Evolutionary conservation across 2,329 filamentous ascomycete genomes (phyloP).

Genomic region (Cephalotrichum gorgonifer): DNA sequence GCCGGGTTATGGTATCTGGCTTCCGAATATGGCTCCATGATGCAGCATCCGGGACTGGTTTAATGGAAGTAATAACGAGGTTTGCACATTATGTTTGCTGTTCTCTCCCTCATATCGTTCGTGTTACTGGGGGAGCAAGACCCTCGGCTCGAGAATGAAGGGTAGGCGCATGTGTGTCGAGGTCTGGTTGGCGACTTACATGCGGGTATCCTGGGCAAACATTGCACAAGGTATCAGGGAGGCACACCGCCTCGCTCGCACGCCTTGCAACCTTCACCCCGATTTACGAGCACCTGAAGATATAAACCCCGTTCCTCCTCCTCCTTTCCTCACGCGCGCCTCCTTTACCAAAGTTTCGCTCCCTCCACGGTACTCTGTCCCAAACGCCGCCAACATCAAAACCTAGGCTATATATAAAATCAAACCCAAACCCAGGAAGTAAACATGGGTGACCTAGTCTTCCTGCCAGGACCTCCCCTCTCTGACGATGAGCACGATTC

Average conservation of each 20-base stretch:
- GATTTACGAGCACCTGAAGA: too few relatives aligned
- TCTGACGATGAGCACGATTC: not conserved
- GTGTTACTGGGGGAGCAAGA: not conserved
- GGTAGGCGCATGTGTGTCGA: not conserved
- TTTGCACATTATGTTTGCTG: not conserved
- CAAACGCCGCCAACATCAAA: too few relatives aligned
- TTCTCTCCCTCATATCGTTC: too few relatives aligned
- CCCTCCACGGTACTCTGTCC: too few relatives aligned
- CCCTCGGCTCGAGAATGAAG: not conserved
- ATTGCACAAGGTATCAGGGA: not conserved
- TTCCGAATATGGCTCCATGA: not conserved
- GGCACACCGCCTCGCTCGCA: not conserved
- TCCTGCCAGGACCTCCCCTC: not conserved
- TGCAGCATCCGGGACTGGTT: not conserved
- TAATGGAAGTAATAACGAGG: not conserved
- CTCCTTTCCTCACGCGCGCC: not conserved
- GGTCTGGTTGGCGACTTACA: not conserved
- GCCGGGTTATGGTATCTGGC: not conserved
- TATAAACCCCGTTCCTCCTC: not conserved
- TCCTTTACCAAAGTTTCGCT: too few relatives aligned
- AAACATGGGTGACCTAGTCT: slow-evolving; percentile 1
- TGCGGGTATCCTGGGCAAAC: not conserved
- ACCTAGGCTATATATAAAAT: not conserved
- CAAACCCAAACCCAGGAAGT: not conserved
- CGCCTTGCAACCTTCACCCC: not conserved